Evolutionary conservation across 2,329 filamentous ascomycete genomes (phyloP).

Genomic region (Penicillium sp.): DNA sequence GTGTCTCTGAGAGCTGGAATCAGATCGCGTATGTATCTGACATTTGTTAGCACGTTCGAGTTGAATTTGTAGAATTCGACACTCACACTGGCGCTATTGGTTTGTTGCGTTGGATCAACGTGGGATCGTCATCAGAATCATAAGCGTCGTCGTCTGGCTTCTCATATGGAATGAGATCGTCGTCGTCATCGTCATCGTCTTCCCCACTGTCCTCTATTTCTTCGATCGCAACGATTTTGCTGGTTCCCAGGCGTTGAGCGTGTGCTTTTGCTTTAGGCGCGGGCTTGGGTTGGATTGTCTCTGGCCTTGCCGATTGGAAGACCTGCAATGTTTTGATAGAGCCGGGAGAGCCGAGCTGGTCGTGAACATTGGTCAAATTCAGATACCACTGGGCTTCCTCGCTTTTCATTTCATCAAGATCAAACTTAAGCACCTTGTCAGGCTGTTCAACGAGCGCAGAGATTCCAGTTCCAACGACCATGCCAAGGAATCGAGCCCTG

Average conservation of each 20-base stretch:
- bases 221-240: conserved; percentile 59
- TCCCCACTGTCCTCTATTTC: conserved; percentile 58
- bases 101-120: conserved; percentile 79
- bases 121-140: conserved; percentile 92
- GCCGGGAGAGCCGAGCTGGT: conserved; percentile 62
- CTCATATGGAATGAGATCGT: conserved; percentile 73
- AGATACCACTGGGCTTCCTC: conserved; percentile 77
- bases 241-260: conserved; percentile 12
- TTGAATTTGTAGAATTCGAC: background rate
- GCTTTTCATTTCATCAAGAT: conserved; percentile 74
- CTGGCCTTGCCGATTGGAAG: conserved; percentile 18
- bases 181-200: conserved; percentile 54
- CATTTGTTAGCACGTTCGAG: conserved; percentile 10
- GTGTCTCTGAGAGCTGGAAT: conserved; percentile 75
- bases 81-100: conserved; percentile 73
- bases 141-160: conserved; percentile 87
- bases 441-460: conserved; percentile 65
- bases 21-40: conserved; percentile 77
- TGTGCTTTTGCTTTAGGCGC: conserved; percentile 2
- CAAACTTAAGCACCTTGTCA: conserved; percentile 76
- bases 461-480: conserved; percentile 77
- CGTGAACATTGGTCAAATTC: conserved; percentile 61
- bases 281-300: conserved; percentile 3
- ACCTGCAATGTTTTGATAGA: conserved; percentile 44
- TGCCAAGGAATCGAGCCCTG: conserved; percentile 78